Conservation (phyloP, 192 early-diverging fungal genomes). For the Coemansia erecta region DNA sequence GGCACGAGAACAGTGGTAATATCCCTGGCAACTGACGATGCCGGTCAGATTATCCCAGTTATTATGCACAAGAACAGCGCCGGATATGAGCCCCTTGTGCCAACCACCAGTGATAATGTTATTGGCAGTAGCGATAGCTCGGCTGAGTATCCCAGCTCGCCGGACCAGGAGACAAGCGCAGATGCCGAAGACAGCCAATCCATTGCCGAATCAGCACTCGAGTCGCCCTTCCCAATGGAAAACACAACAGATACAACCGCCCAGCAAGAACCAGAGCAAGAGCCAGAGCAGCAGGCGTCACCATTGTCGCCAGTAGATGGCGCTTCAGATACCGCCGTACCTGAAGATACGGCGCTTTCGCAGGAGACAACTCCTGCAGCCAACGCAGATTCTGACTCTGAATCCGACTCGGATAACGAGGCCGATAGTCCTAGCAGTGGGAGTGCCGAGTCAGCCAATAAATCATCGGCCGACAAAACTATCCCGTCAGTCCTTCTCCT, state of each 20-base stretch:
- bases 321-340: not conserved
- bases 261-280: not conserved
- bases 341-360: not conserved
- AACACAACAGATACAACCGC: not conserved
- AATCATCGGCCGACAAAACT: not conserved
- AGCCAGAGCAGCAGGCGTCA: not conserved
- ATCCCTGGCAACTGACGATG: conserved; percentile 27
- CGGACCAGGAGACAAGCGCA: not conserved
- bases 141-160: not conserved
- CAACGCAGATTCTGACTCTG: conserved; percentile 16
- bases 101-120: not conserved
- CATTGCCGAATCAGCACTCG: not conserved
- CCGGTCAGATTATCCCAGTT: conserved; percentile 32
- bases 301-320: not conserved
- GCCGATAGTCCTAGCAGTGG: not conserved
- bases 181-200: not conserved
- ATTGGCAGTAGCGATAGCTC: not conserved
- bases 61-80: conserved; percentile 25
- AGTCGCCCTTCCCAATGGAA: conserved; percentile 7
- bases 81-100: conserved; percentile 9
- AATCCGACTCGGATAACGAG: conserved; percentile 30
- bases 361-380: not conserved
- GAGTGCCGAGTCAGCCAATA: not conserved
- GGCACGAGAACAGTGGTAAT: conserved; percentile 43
- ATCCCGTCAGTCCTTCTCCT: not conserved